Evolutionary conservation across 345 rosid species (phyloP).

Genomic region (thale cress (Arabidopsis thaliana)): DNA sequence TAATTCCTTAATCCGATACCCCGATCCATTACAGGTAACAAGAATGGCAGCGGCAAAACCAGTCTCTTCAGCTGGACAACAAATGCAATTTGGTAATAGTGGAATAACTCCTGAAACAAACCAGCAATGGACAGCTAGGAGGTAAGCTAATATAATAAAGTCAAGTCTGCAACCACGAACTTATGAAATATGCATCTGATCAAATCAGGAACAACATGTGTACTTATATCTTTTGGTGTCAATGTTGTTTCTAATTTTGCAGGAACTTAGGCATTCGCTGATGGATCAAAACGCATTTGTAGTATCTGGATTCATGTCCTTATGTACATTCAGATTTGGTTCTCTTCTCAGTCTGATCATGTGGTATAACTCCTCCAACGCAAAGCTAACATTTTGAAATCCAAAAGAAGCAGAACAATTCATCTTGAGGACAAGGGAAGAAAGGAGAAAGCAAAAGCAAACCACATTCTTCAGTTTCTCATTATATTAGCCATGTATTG

Average conservation of each 20-base stretch:
- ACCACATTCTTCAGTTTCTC: constrained; percentile 20
- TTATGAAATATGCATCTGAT: not conserved
- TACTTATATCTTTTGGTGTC: constrained; percentile 12
- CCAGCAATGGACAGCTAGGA: constrained; percentile 45
- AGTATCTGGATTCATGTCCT: constrained; percentile 9
- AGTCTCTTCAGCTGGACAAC: constrained; percentile 47
- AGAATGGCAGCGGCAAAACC: constrained; percentile 48
- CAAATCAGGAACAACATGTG: not conserved
- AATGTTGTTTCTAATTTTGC: constrained; percentile 17
- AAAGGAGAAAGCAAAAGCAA: constrained; percentile 26
- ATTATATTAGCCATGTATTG: not conserved
- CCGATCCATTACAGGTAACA: constrained; percentile 42
- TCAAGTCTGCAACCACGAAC: not conserved
- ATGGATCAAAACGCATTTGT: constrained; percentile 36
- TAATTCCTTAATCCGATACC: constrained; percentile 4
- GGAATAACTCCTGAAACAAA: constrained; percentile 49
- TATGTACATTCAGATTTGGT: constrained; percentile 40
- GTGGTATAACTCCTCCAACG: constrained; percentile 14
- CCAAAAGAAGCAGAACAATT: constrained; percentile 17
- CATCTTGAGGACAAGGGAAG: constrained; percentile 4
- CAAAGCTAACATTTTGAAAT: constrained; percentile 28
- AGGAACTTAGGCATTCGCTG: constrained; percentile 71
- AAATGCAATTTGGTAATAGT: constrained; percentile 45
- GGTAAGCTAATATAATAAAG: constrained; percentile 47
- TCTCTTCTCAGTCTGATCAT: constrained; percentile 20